Base-by-base conservation (phyloP, 2,329 filamentous ascomycete species). In the Drechmeria coniospora region DNA sequence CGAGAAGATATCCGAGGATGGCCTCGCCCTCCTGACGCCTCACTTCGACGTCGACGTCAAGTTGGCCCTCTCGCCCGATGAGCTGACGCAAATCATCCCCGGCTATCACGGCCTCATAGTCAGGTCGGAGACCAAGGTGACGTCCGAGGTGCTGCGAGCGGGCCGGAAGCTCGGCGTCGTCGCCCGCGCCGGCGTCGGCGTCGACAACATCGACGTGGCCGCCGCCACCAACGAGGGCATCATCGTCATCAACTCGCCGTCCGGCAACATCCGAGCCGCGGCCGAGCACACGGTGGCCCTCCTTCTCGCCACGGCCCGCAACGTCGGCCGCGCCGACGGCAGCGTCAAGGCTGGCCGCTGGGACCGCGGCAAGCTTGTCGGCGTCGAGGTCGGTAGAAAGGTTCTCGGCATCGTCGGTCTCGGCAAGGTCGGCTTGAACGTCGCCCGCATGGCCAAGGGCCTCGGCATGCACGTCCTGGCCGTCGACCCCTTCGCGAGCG, bases 361-460 rank as follows among this genome's bases (percentile, higher is more conserved):
- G 81, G 79, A 86, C 47, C 62, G 80, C 30, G 71, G 74, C 43
- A 69, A 71, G 39, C 62, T 86, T 3, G 75, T 83, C 0, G 81
- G 81, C 4, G 68, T 83, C 12, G 80, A 87, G 49, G 73, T 86
- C 8, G 78, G 80, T 27, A 69, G 74, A 25, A 87, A 86, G 56
- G 78, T 69, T 1, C 57, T 87, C 6, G 79, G 74, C 1, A 75
- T 87, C 27, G 70, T 90, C 21, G 81, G 81, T 1, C 54, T 86
- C 15, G 81, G 81, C n/a, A 86, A 86, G 56, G 79, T 87, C 16
- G 81, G 81, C 14, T 61, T 86, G 45, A 79, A 78, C 27, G 80
- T 87, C 11, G 81, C 80, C 12, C 63, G 78, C n/a, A 77, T 83
- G 57, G 79, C 76, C 7, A 75, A 74, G 29, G 79, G 80, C 0